Base-by-base conservation (phyloP, 169 alveolate genomes). In the Cryptosporidium sp. region DNA sequence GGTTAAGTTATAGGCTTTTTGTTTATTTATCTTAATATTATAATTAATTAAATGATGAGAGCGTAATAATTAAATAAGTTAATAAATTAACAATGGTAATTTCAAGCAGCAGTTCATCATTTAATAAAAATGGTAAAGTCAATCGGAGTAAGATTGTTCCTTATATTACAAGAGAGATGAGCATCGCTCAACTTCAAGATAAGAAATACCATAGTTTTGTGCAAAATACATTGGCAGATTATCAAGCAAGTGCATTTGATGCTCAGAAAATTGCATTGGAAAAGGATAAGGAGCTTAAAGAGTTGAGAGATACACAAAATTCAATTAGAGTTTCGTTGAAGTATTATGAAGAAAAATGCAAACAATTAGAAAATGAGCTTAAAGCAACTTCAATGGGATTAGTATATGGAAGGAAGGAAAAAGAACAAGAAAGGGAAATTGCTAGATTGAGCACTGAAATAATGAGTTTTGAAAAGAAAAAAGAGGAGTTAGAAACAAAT, bases 211-310 rank as follows among this genome's bases (percentile, higher is more conserved):
- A 31, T 7, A 45, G 70, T 12, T 62, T 58, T 59, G 62, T 80
- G 62, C 80, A 80, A 39, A 67, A 80, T 62, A 80, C 73, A 61
- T 41, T 80, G 26, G 75, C 89, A 14, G 89, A 65, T 43, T 80
- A 61, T 23, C 89, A 80, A n/a, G 55, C 70, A 48, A 65, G 70
- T 41, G 67, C 75, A 62, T 65, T 80, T 59, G 80, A 80, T 33
- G 89, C 89, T 35, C 89, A 80, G 48, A 80, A 80, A 39, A 80
- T 80, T 43, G 89, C 89, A 23, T 39, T 80, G 70, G 89, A 80
- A 48, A 80, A 80, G 35, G 89, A 80, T 65, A 61, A 67, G 43
- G 89, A 80, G 39, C 48, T 80, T 14, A 62, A 80, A n/a, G 75
- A 80, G 18, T 29, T 80, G 55, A 59, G 18, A 33, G 62, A 62